These are phyloP conservation scores for Fusarium torulosum DNA, from an alignment of 2,329 filamentous ascomycete species.

Conservation along the genomic window DNA sequence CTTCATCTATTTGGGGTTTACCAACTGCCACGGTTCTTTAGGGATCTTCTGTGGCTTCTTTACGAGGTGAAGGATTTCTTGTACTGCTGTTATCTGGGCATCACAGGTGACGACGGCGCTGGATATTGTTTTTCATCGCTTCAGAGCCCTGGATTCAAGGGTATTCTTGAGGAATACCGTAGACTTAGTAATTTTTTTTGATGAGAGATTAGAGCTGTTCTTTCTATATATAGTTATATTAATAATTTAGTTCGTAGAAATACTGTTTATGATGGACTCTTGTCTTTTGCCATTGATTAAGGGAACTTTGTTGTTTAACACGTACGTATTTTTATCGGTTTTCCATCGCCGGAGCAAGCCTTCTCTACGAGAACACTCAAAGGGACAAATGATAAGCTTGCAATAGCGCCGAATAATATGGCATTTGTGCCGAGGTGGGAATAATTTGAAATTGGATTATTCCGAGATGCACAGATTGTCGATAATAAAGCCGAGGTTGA, in stretches of 20 bases:
- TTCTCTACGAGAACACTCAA: too few relatives aligned
- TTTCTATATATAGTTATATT: too few relatives aligned
- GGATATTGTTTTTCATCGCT: not conserved
- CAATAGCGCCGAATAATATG: too few relatives aligned
- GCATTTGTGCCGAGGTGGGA: not conserved
- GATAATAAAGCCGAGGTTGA: constrained; percentile 15
- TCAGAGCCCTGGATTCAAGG: not conserved
- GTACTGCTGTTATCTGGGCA: not conserved
- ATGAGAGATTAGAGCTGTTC: too few relatives aligned
- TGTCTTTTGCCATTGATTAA: not conserved
- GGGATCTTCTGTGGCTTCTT: not conserved
- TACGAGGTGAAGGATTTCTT: not conserved
- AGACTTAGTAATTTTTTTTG: too few relatives aligned
- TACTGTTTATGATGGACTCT: not conserved
- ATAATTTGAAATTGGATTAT: not conserved
- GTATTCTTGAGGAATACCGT: not conserved
- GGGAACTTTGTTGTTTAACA: too few relatives aligned
- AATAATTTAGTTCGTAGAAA: not conserved
- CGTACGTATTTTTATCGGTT: too few relatives aligned
- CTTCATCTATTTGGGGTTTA: not conserved
- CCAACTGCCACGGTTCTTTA: not conserved
- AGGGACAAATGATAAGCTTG: too few relatives aligned
- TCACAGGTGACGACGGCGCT: not conserved
- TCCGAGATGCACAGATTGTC: not conserved
- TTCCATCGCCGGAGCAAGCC: too few relatives aligned